A percentile compares a stretch with the other conserved stretches of the same genome.
Evolutionary conservation across 164 flowering plant genomes (phyloP).

Genomic region (Stephania japonica): DNA sequence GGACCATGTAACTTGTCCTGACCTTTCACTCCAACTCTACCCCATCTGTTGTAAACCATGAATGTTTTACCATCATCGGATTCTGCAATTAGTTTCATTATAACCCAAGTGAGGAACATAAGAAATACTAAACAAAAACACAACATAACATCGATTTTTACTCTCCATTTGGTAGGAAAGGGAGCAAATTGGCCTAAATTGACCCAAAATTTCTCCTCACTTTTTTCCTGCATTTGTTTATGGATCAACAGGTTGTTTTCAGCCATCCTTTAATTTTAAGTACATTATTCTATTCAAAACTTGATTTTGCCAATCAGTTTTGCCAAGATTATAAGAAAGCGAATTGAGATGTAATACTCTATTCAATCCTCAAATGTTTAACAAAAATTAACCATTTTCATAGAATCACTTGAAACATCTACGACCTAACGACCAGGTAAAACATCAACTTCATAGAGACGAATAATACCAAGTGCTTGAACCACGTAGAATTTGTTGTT

Average conservation of each 20-base stretch:
- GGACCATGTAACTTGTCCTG: slow-evolving; percentile 53
- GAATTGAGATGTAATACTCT: no score
- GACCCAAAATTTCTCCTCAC: background rate
- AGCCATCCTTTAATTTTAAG: no score
- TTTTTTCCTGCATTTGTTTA: background rate
- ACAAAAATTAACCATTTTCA: no score
- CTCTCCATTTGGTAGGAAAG: background rate
- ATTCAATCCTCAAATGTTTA: no score
- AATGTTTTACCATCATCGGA: slow-evolving; percentile 41
- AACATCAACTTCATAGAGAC: slow-evolving; percentile 5
- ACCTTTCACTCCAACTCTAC: slow-evolving; percentile 62
- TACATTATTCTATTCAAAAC: no score
- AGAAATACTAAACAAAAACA: background rate
- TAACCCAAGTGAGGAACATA: background rate
- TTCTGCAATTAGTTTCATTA: slow-evolving; percentile 32
- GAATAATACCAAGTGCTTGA: slow-evolving; percentile 45
- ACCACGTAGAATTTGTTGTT: slow-evolving; percentile 53
- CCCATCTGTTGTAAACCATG: slow-evolving; percentile 61
- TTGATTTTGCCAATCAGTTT: no score
- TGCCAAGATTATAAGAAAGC: no score
- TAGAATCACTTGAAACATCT: background rate
- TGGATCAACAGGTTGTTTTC: background rate
- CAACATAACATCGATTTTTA: background rate
- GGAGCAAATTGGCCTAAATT: background rate
- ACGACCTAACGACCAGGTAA: background rate